A percentile compares a stretch with the other conserved stretches of the same genome.
Evolutionary conservation across 176 grass and related monocot genomes (phyloP).

Genomic region (Oryza glumipatula): DNA sequence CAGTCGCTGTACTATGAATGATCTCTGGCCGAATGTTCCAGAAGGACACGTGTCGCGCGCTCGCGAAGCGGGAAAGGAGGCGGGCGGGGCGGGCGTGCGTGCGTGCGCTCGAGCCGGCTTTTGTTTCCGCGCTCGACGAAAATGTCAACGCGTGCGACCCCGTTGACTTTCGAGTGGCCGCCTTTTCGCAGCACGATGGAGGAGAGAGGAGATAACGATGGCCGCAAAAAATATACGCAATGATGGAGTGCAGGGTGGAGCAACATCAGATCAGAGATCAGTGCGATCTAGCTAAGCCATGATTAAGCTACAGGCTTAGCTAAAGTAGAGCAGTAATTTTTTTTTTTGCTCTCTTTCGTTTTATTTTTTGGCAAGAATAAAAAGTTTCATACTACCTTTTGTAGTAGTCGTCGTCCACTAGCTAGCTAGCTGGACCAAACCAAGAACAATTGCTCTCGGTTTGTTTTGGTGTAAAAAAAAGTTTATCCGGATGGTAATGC

Average conservation of each 20-base stretch:
- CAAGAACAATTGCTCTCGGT: no score
- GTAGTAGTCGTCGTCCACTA: no score
- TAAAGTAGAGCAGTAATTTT: no score
- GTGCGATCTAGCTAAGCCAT: background rate
- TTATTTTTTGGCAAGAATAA: no score
- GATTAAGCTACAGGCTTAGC: no score
- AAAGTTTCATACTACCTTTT: no score
- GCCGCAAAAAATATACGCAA: background rate
- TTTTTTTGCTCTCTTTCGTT: no score
- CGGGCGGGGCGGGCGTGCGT: background rate
- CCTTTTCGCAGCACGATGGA: background rate
- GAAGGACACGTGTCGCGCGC: constrained; percentile 8
- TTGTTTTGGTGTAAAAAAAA: no score
- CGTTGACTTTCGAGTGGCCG: constrained; percentile 22
- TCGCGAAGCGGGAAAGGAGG: background rate
- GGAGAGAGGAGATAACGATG: background rate
- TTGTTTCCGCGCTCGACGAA: background rate
- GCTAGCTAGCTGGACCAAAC: no score
- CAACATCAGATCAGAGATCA: background rate
- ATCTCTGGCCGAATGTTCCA: background rate
- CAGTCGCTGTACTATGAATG: no score
- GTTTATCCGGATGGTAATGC: background rate
- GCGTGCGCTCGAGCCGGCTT: background rate
- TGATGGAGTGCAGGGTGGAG: background rate
- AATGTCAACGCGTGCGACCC: constrained; percentile 26